Evolutionary conservation across 2,329 filamentous ascomycete genomes (phyloP), one percentile per base, ranked within the genome.

Genomic region (Paraphaeosphaeria sporulosa): DNA sequence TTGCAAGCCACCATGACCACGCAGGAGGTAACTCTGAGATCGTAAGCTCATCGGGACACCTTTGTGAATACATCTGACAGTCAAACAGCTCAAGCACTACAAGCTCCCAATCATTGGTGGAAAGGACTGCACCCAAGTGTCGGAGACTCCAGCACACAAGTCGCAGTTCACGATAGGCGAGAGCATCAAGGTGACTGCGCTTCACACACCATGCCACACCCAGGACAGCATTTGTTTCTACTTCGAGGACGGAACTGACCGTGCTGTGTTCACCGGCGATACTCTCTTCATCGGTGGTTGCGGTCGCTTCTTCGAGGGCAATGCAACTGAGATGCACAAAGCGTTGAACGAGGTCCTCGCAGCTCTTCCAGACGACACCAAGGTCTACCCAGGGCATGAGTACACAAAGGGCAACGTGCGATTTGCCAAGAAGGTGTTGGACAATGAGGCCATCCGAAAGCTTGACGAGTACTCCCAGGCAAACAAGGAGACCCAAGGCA

Each of bases 211-310:
- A 1, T 99, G 95, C 78, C 95, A 99, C 77, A 99, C 95, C 1
- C 94, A 97, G 81, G 95, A 99, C 81, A 97, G 94, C 78, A 97
- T 99, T 76, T 99, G 95, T 84, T 99, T 89, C 82, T 92, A 89
- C 69, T 89, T 95, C 83, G 87, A 97, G 79, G 94, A 99, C 72
- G 89, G 88, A 21, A 82, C 87, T 50, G 84, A 91, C 51, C 89
- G 87, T 70, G 94, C 86, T 8, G 93, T 99, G 3, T 99, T 99
- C 74, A 98, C 95, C 0, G 95, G 95, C 10, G 95, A 99, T 76
- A 99, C 95, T 0, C 82, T 99, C 40, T 99, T 99, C 80, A 94
- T 96, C 74, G 94, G 91, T 60, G 94, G 95, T 32, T 99, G 95
- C 74, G 95, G 95, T 40, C 89, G 90, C 59, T 99, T 99, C 83